These are phyloP conservation scores for Rhododendron williamsianum DNA, from an alignment of 148 eudicot genomes.

Conservation along the genomic window DNA sequence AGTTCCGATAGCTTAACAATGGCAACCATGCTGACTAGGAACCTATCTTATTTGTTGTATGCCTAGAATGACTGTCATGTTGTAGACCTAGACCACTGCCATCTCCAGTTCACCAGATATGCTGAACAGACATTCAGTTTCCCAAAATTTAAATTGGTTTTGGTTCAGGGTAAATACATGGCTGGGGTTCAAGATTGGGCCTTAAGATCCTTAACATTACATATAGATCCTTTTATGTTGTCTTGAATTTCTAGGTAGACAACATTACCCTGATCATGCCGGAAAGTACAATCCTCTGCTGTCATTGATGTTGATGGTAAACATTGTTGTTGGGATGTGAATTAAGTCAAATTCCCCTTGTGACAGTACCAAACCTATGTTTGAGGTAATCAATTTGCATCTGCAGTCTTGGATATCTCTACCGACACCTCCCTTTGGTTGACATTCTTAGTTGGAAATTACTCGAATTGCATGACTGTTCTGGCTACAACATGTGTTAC, in stretches of 20 bases:
- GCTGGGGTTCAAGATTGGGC: background rate
- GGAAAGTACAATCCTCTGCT: background rate
- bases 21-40: background rate
- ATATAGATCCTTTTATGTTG: background rate
- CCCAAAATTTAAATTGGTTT: background rate
- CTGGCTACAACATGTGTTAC: background rate
- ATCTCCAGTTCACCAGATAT: background rate
- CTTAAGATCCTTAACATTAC: background rate
- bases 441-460: background rate
- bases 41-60: background rate
- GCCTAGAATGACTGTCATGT: background rate
- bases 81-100: background rate
- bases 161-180: background rate
- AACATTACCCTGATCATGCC: background rate
- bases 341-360: background rate
- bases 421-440: background rate
- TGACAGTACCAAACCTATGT: background rate
- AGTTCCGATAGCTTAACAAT: background rate
- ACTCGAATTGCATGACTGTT: background rate
- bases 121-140: background rate
- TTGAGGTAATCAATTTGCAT: background rate
- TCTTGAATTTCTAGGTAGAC: background rate
- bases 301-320: slow-evolving; percentile 2
- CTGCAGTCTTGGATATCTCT: background rate
- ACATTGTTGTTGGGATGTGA: background rate